A percentile compares a stretch with the other conserved stretches of the same genome.
Evolutionary conservation across 1,284 basidiomycete species (phyloP).

Genomic region (Leccinum insolens): DNA sequence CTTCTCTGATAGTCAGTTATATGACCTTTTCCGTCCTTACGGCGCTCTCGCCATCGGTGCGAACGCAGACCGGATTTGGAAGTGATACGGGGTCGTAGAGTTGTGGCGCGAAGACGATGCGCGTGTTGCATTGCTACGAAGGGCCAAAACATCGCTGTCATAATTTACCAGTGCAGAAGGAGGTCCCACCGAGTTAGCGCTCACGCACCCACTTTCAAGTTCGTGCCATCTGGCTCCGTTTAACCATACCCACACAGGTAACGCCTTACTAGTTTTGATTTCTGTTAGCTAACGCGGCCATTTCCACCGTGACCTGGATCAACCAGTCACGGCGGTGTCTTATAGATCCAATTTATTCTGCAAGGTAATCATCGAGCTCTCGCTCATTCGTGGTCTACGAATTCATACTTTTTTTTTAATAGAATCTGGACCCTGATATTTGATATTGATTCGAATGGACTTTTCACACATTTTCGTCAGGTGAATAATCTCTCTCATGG

Average conservation of each 20-base stretch:
- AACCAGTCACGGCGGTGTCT: conserved; percentile 75
- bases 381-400: neutral
- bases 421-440: conserved; percentile 87
- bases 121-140: conserved; percentile 76
- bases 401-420: conserved; percentile 17
- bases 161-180: conserved; percentile 70
- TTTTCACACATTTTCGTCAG: conserved; percentile 80
- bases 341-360: conserved; percentile 91
- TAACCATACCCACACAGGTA: conserved; percentile 58
- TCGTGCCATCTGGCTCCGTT: conserved; percentile 63
- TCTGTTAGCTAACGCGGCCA: conserved; percentile 9
- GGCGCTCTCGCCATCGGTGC: conserved; percentile 71
- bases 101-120: conserved; percentile 92
- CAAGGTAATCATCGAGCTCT: conserved; percentile 54
- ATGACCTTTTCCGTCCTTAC: conserved; percentile 73
- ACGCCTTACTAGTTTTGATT: conserved; percentile 10
- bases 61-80: conserved; percentile 71
- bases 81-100: conserved; percentile 78
- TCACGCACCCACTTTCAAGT: conserved; percentile 63
- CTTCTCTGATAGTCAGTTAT: conserved; percentile 76
- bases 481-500: conserved; percentile 43
- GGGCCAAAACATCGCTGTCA: conserved; percentile 79
- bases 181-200: conserved; percentile 63
- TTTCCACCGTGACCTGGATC: conserved; percentile 67
- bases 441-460: conserved; percentile 80